These are phyloP conservation scores for Naganishia albida DNA, from an alignment of 1,284 basidiomycete genomes.

Conservation along the genomic window DNA sequence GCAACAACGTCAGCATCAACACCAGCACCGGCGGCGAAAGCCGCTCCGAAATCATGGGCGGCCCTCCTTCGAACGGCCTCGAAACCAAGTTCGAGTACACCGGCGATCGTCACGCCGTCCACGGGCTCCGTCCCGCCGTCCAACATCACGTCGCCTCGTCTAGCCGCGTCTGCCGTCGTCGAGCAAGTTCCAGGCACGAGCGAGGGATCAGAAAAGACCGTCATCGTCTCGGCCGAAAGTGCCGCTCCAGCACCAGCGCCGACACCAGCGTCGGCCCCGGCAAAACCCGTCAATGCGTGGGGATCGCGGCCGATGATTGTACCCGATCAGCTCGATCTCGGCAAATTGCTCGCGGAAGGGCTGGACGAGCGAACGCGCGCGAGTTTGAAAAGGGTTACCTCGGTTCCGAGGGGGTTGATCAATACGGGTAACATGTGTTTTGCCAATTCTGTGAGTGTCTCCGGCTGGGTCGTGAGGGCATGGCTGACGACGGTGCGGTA, in stretches of 20 bases:
- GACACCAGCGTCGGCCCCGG: slow-evolving; percentile 69
- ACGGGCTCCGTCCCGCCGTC: slow-evolving; percentile 39
- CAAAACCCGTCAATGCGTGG: slow-evolving; percentile 41
- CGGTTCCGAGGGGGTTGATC: slow-evolving; percentile 77
- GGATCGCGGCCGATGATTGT: slow-evolving; percentile 42
- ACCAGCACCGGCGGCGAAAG: slow-evolving; percentile 40
- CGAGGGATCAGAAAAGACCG: neutral
- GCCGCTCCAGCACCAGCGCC: slow-evolving; percentile 51
- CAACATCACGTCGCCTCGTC: slow-evolving; percentile 36
- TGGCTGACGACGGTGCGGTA: slow-evolving; percentile 35
- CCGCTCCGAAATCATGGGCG: slow-evolving; percentile 68
- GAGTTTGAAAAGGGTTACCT: slow-evolving; percentile 39
- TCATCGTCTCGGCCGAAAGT: slow-evolving; percentile 38
- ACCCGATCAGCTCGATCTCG: slow-evolving; percentile 60
- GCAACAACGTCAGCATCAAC: slow-evolving; percentile 26
- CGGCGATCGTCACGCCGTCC: slow-evolving; percentile 33
- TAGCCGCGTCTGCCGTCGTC: slow-evolving; percentile 46
- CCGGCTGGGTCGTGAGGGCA: neutral
- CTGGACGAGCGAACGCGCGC: slow-evolving; percentile 40
- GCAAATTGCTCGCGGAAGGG: slow-evolving; percentile 62
- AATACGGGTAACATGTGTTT: slow-evolving; percentile 99
- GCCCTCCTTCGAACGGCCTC: slow-evolving; percentile 62
- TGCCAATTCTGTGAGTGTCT: slow-evolving; percentile 71
- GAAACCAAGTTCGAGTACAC: slow-evolving; percentile 29
- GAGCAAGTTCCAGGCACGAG: slow-evolving; percentile 43